phyloP scores from a whole-genome alignment of 345 rosid genomes.

The Melastoma malabathricum region DNA sequence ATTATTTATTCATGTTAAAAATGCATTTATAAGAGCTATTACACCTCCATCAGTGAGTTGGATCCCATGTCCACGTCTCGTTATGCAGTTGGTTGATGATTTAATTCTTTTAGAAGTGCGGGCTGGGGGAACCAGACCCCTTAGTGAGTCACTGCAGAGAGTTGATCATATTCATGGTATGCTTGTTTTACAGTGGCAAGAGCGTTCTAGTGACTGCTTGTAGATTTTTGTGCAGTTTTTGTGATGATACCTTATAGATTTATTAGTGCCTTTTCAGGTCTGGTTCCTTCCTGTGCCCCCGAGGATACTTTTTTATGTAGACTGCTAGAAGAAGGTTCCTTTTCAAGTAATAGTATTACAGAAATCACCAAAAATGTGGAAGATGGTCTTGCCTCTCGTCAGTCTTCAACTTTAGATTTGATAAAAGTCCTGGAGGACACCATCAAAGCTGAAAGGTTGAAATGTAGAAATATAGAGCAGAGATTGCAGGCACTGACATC shows the following conservation, averaged over 20 bases:
- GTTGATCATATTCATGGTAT: slow-evolving; percentile 41
- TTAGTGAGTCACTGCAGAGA: slow-evolving; percentile 30
- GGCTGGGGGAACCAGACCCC: slow-evolving; percentile 46
- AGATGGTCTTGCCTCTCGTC: slow-evolving; percentile 55
- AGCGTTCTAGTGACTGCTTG: neutral
- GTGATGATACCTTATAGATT: slow-evolving; percentile 7
- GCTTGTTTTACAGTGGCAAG: neutral
- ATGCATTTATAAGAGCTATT: neutral
- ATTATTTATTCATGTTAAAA: neutral
- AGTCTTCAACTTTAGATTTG: slow-evolving; percentile 42
- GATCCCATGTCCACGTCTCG: neutral
- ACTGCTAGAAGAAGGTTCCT: slow-evolving; percentile 45
- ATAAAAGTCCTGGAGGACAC: slow-evolving; percentile 57
- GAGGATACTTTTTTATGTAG: slow-evolving; percentile 79
- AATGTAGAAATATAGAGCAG: slow-evolving; percentile 37
- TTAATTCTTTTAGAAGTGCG: slow-evolving; percentile 55
- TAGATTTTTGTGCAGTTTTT: neutral
- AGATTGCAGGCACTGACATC: slow-evolving; percentile 28
- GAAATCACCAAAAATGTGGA: slow-evolving; percentile 37
- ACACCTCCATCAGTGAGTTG: neutral
- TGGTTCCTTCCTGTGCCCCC: slow-evolving; percentile 53
- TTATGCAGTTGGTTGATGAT: slow-evolving; percentile 79
- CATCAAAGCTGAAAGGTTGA: slow-evolving; percentile 46
- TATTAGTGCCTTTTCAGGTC: slow-evolving; percentile 32
- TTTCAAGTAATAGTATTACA: slow-evolving; percentile 26